These are phyloP conservation scores for Verticillium alfalfae DNA, from an alignment of 2,329 filamentous ascomycete species.

Conservation along the genomic window DNA sequence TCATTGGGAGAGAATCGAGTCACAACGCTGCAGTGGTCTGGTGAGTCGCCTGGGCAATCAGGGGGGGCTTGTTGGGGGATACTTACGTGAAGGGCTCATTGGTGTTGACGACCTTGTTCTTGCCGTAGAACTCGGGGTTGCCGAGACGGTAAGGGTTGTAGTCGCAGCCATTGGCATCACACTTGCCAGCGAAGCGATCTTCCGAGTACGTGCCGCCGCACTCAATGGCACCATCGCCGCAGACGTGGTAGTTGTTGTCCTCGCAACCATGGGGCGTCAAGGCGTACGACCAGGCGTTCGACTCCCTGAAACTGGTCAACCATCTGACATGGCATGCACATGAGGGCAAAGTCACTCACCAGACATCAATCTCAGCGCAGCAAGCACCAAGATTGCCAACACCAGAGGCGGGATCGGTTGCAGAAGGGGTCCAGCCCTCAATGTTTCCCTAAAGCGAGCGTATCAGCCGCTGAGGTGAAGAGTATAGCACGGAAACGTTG, in stretches of 20 bases:
- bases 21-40: slow-evolving; percentile 35
- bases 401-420: slow-evolving; percentile 45
- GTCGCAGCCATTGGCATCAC: slow-evolving; percentile 62
- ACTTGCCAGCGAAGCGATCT: slow-evolving; percentile 52
- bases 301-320: slow-evolving; percentile 20
- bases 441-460: slow-evolving; percentile 31
- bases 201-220: slow-evolving; percentile 43
- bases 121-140: slow-evolving; percentile 54
- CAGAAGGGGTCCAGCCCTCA: slow-evolving; percentile 41
- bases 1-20: slow-evolving; percentile 53
- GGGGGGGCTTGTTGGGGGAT: no score
- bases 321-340: neutral
- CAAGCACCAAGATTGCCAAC: slow-evolving; percentile 45
- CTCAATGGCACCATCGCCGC: slow-evolving; percentile 26
- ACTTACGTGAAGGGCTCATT: slow-evolving; percentile 41
- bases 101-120: slow-evolving; percentile 51
- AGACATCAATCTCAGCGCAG: slow-evolving; percentile 56
- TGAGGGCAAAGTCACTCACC: slow-evolving; percentile 28
- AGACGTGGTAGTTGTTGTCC: slow-evolving; percentile 39
- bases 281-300: slow-evolving; percentile 55
- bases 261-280: slow-evolving; percentile 58
- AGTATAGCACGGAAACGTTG: neutral
- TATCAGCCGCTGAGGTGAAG: neutral
- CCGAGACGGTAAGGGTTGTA: slow-evolving; percentile 64
- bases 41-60: neutral